Conservation (phyloP, 2,329 filamentous ascomycete genomes). For the Capronia coronata region DNA sequence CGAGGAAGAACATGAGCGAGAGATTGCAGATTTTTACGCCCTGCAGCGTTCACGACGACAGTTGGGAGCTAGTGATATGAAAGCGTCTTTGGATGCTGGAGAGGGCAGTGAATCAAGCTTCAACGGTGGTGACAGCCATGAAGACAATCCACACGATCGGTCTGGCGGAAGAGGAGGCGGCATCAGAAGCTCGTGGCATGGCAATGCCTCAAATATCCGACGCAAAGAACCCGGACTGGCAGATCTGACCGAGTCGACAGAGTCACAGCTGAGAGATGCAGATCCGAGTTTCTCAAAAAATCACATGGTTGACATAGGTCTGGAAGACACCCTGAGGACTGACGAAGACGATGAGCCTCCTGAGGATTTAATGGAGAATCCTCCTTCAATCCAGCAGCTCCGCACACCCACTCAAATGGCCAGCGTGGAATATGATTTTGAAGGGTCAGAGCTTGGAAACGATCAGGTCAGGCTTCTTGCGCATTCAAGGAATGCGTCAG, state of each 20-base stretch:
- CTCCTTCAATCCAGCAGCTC: conserved; percentile 54
- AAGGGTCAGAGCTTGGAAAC: conserved; percentile 48
- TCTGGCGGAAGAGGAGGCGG: conserved; percentile 43
- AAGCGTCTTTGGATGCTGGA: conserved; percentile 78
- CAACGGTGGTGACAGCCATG: conserved; percentile 48
- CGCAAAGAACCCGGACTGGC: conserved; percentile 36
- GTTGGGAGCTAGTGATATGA: conserved; percentile 74
- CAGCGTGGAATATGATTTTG: conserved; percentile 35
- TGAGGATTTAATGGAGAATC: conserved; percentile 43
- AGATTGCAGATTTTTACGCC: conserved; percentile 90
- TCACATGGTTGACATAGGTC: conserved; percentile 75
- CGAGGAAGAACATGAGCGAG: conserved; percentile 79
- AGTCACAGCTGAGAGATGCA: conserved; percentile 43
- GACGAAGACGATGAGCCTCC: conserved; percentile 40
- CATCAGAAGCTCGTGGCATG: conserved; percentile 53
- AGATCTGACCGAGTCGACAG: conserved; percentile 32
- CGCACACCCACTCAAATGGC: conserved; percentile 40
- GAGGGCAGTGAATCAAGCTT: conserved; percentile 56
- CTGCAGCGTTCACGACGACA: conserved; percentile 83
- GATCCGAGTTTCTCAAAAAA: conserved; percentile 45
- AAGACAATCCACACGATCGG: conserved; percentile 35
- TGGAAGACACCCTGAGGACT: conserved; percentile 58
- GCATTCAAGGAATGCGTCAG: conserved; percentile 44
- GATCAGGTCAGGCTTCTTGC: conserved; percentile 30
- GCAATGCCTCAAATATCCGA: conserved; percentile 39